These are phyloP conservation scores for Dalbergia cochinchinensis DNA, from an alignment of 306 rosid genomes.

Conservation along the genomic window DNA sequence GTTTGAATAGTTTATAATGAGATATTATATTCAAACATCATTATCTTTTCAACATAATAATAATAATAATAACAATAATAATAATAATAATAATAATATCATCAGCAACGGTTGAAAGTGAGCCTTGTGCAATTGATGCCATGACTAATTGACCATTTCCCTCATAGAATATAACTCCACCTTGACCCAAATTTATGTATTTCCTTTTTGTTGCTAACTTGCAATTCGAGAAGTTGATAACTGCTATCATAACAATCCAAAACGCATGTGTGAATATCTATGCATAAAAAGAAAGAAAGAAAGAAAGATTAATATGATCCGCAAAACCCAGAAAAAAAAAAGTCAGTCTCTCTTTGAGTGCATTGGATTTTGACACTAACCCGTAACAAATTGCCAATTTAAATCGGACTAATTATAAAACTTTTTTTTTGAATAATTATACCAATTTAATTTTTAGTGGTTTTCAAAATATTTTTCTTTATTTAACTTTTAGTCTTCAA, in stretches of 20 bases:
- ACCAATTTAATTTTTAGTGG: too few relatives aligned
- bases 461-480: too few relatives aligned
- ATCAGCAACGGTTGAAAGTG: background rate
- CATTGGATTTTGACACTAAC: background rate
- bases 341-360: too few relatives aligned
- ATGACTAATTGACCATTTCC: background rate
- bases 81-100: too few relatives aligned
- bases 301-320: background rate
- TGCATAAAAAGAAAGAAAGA: background rate
- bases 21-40: too few relatives aligned
- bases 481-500: too few relatives aligned
- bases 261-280: background rate
- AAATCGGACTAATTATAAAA: background rate
- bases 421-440: too few relatives aligned
- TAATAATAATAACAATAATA: too few relatives aligned
- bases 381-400: background rate
- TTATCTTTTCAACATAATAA: too few relatives aligned
- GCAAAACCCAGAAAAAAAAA: background rate
- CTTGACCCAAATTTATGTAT: background rate
- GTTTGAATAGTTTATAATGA: too few relatives aligned
- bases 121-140: background rate
- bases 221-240: background rate
- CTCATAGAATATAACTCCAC: background rate
- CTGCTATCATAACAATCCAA: background rate
- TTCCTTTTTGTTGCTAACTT: background rate